These are phyloP conservation scores for Rubroboletus satanas DNA, from an alignment of 768 basidiomycete species.

Conservation along the genomic window DNA sequence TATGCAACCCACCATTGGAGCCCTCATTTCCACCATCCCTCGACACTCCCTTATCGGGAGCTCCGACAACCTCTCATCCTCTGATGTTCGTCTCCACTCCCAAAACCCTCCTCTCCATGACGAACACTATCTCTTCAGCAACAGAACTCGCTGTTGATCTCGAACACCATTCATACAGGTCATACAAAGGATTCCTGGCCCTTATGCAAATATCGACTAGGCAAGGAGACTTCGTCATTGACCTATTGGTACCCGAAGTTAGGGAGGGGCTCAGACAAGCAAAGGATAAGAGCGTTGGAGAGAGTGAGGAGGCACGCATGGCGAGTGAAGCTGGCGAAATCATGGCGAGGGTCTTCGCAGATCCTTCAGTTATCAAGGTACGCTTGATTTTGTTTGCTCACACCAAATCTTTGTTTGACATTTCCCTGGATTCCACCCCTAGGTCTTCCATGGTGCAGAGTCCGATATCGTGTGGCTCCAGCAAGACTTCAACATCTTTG, in stretches of 20 bases:
- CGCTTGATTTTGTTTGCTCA: slow-evolving; percentile 11
- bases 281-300: slow-evolving; percentile 36
- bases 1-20: slow-evolving; percentile 49
- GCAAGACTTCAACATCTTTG: slow-evolving; percentile 89
- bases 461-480: slow-evolving; percentile 96
- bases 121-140: slow-evolving; percentile 59
- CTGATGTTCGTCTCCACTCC: slow-evolving; percentile 69
- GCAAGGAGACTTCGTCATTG: slow-evolving; percentile 82
- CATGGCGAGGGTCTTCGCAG: slow-evolving; percentile 49
- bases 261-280: slow-evolving; percentile 69
- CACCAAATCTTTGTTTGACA: background rate
- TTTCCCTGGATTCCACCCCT: background rate
- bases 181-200: slow-evolving; percentile 84
- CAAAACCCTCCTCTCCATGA: slow-evolving; percentile 54
- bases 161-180: slow-evolving; percentile 88
- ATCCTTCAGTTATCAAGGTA: slow-evolving; percentile 84
- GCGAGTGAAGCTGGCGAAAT: slow-evolving; percentile 46
- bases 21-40: slow-evolving; percentile 58
- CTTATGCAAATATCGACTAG: slow-evolving; percentile 90
- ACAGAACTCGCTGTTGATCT: slow-evolving; percentile 89
- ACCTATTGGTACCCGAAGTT: slow-evolving; percentile 59
- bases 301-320: slow-evolving; percentile 13
- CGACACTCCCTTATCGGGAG: slow-evolving; percentile 41
- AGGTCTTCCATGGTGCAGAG: slow-evolving; percentile 95
- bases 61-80: slow-evolving; percentile 27